Evolutionary conservation across 495 filamentous ascomycete species (phyloP), one percentile per base, ranked within the genome.

Genomic region (Penicillium canescens): DNA sequence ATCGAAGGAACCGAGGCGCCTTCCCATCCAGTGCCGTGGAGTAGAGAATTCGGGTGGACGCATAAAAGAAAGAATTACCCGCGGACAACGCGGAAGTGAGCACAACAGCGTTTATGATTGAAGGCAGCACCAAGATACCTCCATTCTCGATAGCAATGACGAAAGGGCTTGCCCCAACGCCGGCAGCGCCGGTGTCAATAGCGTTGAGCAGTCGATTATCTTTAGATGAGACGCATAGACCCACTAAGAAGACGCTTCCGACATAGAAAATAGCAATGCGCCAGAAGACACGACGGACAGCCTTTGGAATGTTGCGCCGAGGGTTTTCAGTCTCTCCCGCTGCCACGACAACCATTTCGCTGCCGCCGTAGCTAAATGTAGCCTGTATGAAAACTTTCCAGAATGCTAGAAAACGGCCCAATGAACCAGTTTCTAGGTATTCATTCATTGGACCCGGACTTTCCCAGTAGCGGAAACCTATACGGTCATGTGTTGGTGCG

Each of bases 251-350:
- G 12, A 77, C 72, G 9, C 76, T 76, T 13, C 79, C 56, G 16
- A 78, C 67, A 70, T 94, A 95, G 75, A 96, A 94, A 64, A 93
- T 79, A 36, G 84, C 61, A 63, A 96, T 90, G 48, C 91, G 86
- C 78, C 86, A 89, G 70, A 94, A 92, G 24, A 89, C 86, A 52
- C 88, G 83, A 28, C 83, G 85, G 4, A 85, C 83, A n/a, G 91
- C 91, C 59, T 81, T 80, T 36, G 90, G 90, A 49, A 95, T 86
- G 35, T 85, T 85, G 55, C 79, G 79, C 37, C 83, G 74, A 1
- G 91, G 91, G 59, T 89, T 88, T n/a, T 78, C 78, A 7, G 88
- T 84, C 68, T 96, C 91, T 53, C 88, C 88, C 11, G 87, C 90
- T 0, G 91, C 87, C 12, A 94, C 79, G 44, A 82, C 86, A 23